A percentile compares a stretch with the other conserved stretches of the same genome.
Conservation (phyloP, 495 filamentous ascomycete genomes). For the Neurospora sp. region DNA sequence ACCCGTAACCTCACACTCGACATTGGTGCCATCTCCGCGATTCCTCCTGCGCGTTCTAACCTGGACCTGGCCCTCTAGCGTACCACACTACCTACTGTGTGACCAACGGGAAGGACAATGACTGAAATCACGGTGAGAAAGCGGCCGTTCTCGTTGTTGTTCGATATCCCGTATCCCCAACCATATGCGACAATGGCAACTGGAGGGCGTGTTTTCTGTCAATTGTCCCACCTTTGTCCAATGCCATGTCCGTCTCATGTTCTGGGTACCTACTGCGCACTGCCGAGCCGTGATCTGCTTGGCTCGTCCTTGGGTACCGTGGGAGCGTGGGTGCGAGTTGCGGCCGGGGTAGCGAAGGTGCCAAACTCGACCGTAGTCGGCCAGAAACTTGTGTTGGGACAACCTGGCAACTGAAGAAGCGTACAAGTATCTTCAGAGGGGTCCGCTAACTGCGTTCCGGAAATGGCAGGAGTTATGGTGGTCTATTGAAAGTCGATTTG, state of each 20-base stretch:
- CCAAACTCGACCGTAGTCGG: too few species aligned
- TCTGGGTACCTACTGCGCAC: neutral
- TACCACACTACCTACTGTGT: neutral
- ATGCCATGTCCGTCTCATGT: neutral
- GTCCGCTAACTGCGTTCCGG: neutral
- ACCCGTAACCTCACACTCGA: neutral
- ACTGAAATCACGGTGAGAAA: neutral
- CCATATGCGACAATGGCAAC: neutral
- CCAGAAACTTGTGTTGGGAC: neutral
- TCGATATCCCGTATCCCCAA: neutral
- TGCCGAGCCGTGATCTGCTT: neutral
- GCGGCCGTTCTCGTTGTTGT: neutral
- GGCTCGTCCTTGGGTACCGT: neutral
- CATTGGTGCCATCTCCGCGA: neutral
- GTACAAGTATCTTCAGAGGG: neutral
- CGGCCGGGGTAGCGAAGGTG: too few species aligned
- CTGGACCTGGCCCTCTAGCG: neutral
- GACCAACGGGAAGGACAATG: neutral
- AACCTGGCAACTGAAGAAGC: neutral
- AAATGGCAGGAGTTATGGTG: neutral
- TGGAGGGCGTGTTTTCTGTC: neutral
- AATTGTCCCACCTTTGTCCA: neutral
- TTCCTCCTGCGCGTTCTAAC: neutral
- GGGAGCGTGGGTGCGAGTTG: neutral
- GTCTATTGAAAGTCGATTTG: neutral